Base-by-base conservation (phyloP, 768 basidiomycete species). In the Rhodotorula toruloides region DNA sequence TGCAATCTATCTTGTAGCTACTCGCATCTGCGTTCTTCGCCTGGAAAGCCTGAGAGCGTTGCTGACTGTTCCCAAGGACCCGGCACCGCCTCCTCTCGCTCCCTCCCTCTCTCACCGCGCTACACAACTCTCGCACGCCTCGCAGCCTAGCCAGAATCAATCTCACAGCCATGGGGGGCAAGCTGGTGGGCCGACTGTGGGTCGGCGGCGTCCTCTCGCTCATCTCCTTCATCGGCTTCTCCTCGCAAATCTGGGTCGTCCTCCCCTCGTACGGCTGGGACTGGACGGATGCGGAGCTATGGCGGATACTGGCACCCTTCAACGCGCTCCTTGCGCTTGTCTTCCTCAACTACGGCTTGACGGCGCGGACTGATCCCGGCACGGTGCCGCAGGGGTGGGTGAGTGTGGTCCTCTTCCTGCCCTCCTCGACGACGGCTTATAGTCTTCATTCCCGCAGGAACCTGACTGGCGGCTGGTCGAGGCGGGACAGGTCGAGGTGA, bases 331-430 rank as follows among this genome's bases (percentile, higher is more conserved):
- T 94, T 27, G 82, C 81, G 40, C 80, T 93, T 79, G 76, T 98
- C 25, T 82, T 89, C 22, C 90, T 86, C 86, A 96, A 91, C 77
- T 99, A 98, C 76, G 86, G 83, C 73, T 81, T 91, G 10, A 89
- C 87, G 73, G 87, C 94, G 9, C 78, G 76, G 27, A 91, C 88
- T 2, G 85, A 94, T 63, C 94, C 96, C 0, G 96, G 96, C 13
- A 77, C 78, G 9, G 90, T 93, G 0, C 94, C 96, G 9, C 42
- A 43, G 1, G 77, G 77, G 34, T 77, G 68, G 68, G 68, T 70
- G 17, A 40, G 60, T 64, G 29, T 16, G 4, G n/a, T 9, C 17
- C 17, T 27, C 2, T 19, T n/a, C 29, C 34, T 47, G 6, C 19
- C n/a, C 21, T 40, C 36, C 40, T 49, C 7, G 14, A 22, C 6